Conservation (phyloP, 2,329 filamentous ascomycete genomes). For the Colletotrichum chrysophilum region DNA sequence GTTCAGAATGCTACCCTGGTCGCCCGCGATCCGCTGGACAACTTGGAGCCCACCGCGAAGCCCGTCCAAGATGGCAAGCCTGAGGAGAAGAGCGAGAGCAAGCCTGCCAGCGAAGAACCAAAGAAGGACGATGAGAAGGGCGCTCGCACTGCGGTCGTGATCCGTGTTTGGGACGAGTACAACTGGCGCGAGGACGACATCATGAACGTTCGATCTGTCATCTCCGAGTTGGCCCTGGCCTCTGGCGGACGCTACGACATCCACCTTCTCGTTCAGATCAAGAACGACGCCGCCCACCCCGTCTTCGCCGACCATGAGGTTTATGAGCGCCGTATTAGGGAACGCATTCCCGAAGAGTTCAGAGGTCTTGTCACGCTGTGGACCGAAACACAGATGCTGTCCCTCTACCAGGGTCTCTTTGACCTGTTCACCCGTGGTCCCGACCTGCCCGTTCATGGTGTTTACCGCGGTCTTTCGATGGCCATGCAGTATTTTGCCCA, state of each 20-base stretch:
- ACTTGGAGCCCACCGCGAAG: constrained; percentile 8
- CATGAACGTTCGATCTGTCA: constrained; percentile 82
- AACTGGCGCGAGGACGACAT: constrained; percentile 81
- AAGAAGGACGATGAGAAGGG: constrained; percentile 34
- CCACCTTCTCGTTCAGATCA: constrained; percentile 84
- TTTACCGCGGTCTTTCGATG: constrained; percentile 93
- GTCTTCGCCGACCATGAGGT: constrained; percentile 78
- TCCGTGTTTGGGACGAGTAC: constrained; percentile 84
- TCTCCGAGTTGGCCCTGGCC: constrained; percentile 79
- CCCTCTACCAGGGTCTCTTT: constrained; percentile 86
- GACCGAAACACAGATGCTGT: constrained; percentile 92
- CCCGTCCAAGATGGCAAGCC: background rate
- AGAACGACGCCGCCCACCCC: constrained; percentile 73
- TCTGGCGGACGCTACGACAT: constrained; percentile 89
- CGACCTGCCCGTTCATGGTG: constrained; percentile 83
- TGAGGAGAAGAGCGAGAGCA: background rate
- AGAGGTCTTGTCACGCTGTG: constrained; percentile 87
- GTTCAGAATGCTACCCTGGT: constrained; percentile 26
- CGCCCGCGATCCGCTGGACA: constrained; percentile 12
- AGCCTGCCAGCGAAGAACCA: constrained; percentile 23
- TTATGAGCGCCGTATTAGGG: constrained; percentile 71
- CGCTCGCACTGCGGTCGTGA: constrained; percentile 76
- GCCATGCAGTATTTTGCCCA: constrained; percentile 93
- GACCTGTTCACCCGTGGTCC: constrained; percentile 72
- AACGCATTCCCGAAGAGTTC: constrained; percentile 82